A percentile compares a stretch with the other conserved stretches of the same genome.
These are phyloP conservation scores for Ziziphus jujuba DNA, from an alignment of 306 rosid genomes.

Conservation along the genomic window DNA sequence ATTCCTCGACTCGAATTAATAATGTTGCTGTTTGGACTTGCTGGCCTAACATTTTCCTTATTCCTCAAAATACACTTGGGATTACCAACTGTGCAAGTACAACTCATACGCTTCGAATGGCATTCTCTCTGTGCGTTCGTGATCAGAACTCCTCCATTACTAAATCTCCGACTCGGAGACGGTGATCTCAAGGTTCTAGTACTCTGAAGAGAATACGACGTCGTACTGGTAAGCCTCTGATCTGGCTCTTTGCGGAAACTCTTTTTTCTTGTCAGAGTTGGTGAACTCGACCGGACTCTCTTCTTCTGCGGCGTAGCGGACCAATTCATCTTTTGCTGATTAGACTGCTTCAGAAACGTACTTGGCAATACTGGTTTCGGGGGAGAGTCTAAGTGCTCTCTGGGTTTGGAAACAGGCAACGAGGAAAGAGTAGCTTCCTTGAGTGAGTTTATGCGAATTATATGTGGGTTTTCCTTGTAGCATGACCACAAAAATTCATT, in stretches of 20 bases:
- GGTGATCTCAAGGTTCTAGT: slow-evolving; percentile 49
- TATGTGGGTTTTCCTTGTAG: slow-evolving; percentile 68
- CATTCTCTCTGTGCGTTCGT: not conserved
- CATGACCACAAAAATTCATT: slow-evolving; percentile 66
- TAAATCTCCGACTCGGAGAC: slow-evolving; percentile 60
- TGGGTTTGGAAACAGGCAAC: slow-evolving; percentile 5
- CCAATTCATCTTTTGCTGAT: slow-evolving; percentile 8
- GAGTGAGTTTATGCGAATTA: slow-evolving; percentile 59
- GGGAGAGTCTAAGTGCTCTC: not conserved
- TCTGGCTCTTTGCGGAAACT: slow-evolving; percentile 56
- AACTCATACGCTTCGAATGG: slow-evolving; percentile 25
- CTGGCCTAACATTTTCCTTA: slow-evolving; percentile 35
- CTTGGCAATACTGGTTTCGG: too few species aligned
- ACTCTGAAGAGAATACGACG: slow-evolving; percentile 17
- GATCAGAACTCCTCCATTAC: slow-evolving; percentile 1
- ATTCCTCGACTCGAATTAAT: slow-evolving; percentile 22
- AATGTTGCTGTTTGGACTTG: slow-evolving; percentile 34
- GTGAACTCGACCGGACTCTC: slow-evolving; percentile 63
- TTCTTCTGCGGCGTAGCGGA: slow-evolving; percentile 41
- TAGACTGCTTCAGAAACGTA: slow-evolving; percentile 12
- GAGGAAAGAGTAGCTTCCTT: slow-evolving; percentile 34
- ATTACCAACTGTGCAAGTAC: too few species aligned
- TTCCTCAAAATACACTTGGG: too few species aligned
- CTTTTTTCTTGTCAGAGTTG: slow-evolving; percentile 62
- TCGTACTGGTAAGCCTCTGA: slow-evolving; percentile 18